Conservation (phyloP, 208 protist species). For the Wallacemonas collosoma region DNA sequence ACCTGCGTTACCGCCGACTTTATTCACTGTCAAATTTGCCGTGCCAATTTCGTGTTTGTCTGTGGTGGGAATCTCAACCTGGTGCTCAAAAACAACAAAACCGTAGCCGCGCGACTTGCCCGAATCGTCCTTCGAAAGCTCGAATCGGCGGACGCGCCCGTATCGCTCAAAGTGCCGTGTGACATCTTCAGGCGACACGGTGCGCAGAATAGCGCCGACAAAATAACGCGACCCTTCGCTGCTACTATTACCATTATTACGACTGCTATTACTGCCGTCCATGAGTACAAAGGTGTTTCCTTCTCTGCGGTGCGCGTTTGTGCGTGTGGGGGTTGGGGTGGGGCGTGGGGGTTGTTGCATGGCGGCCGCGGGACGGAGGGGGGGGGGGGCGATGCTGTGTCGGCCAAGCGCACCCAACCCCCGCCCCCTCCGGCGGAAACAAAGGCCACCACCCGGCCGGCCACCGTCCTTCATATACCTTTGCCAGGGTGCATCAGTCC, state of each 20-base stretch:
- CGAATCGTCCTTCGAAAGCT: conserved; percentile 35
- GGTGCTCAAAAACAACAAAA: conserved; percentile 43
- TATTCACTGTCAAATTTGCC: conserved; percentile 11
- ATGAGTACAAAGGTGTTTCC: too few species aligned
- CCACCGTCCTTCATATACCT: too few species aligned
- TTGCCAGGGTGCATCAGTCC: conserved; percentile 28
- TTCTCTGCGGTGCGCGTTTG: too few species aligned
- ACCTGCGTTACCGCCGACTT: not conserved
- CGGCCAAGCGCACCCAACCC: not conserved
- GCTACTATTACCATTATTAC: too few species aligned
- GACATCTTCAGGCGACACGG: conserved; percentile 42
- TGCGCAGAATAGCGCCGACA: conserved; percentile 51
- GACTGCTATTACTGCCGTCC: too few species aligned
- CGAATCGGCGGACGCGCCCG: conserved; percentile 27
- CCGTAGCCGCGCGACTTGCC: conserved; percentile 69
- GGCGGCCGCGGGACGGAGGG: not conserved
- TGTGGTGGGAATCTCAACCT: not conserved
- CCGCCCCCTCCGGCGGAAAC: not conserved
- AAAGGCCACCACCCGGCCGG: too few species aligned
- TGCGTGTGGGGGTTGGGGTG: not conserved
- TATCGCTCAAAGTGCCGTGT: conserved; percentile 48
- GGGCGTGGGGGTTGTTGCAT: not conserved
- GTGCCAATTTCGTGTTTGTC: not conserved
- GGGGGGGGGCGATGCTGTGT: not conserved
- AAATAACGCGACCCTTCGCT: conserved; percentile 34